These are phyloP conservation scores for Fusarium fujikuroi DNA, from an alignment of 2,329 filamentous ascomycete species.

Conservation along the genomic window DNA sequence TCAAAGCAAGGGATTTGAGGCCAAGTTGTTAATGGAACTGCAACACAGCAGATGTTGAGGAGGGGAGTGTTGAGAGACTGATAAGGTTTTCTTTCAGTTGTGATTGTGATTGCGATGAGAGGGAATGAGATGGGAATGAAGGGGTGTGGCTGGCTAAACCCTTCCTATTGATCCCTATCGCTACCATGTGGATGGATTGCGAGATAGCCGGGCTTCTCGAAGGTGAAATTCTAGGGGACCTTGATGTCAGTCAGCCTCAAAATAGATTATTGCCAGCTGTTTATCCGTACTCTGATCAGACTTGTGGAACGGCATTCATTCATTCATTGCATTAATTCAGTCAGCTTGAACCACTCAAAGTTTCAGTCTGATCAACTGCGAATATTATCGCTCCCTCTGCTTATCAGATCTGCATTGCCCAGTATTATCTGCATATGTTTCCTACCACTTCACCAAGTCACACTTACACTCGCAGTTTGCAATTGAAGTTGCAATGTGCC, in stretches of 20 bases:
- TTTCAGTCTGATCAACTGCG: neutral
- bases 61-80: slow-evolving; percentile 30
- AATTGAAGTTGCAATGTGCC: slow-evolving; percentile 10
- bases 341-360: neutral
- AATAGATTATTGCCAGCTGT: neutral
- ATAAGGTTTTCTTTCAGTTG: slow-evolving; percentile 1
- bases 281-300: neutral
- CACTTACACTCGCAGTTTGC: slow-evolving; percentile 9
- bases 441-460: neutral
- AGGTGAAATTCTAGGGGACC: slow-evolving; percentile 11
- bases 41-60: slow-evolving; percentile 8
- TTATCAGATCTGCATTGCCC: slow-evolving; percentile 24
- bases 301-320: neutral
- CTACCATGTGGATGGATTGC: slow-evolving; percentile 13
- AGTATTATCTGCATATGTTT: slow-evolving; percentile 9
- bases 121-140: slow-evolving; percentile 9
- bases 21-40: neutral
- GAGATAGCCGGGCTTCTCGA: slow-evolving; percentile 22
- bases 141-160: slow-evolving; percentile 23
- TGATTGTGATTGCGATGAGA: neutral
- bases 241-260: slow-evolving; percentile 23
- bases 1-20: slow-evolving; percentile 7
- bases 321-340: neutral
- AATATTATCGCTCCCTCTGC: neutral
- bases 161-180: slow-evolving; percentile 26